Base-by-base conservation (phyloP, 345 rosid genomes). In the Capsella bursapastoris region DNA sequence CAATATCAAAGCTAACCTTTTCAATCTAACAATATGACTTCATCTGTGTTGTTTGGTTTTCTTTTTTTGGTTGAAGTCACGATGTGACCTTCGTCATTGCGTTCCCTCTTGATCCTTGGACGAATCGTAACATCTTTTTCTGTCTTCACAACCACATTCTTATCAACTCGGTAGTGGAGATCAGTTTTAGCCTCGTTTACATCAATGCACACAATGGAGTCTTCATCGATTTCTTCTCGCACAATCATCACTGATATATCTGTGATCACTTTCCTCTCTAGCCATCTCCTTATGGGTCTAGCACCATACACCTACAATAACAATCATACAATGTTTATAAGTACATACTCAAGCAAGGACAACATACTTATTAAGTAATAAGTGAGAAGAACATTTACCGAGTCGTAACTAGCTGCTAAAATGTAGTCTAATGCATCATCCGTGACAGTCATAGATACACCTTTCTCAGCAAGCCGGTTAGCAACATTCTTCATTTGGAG, bases 221-320 rank as follows among this genome's bases (percentile, higher is more conserved):
- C 89, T 67, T 91, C 97, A 15, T 91, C 90, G 0, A 93, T 91
- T 43, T 93, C 97, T 22, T 86, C 98, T 74, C 85, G 84, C 25
- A 93, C 47, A 0, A 93, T 86, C 98, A 91, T 88, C 71, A 81
- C 84, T 0, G 96, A 93, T 8, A 93, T 79, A 80, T 89, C 91
- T 0, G 98, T 93, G 0, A 93, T 96, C 75, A 93, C 97, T 79
- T 77, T 91, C 82, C 62, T 90, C 84, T 93, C 97, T 0, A 93
- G 89, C 98, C 98, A 93, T 61, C 97, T 88, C 77, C 98, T 77
- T 11, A 93, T 88, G 0, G 97, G 96, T 45, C 96, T 82, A 2
- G 97, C 96, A 25, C 98, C 96, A 63, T 89, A 91, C 3, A 90
- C 94, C 97, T 91, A 47, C 51, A n/a, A 34, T n/a, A 45, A 45